Percentiles rank a stretch among this genome's conserved stretches.
Conservation (phyloP, 306 rosid genomes). For the Cucumis hystrix region DNA sequence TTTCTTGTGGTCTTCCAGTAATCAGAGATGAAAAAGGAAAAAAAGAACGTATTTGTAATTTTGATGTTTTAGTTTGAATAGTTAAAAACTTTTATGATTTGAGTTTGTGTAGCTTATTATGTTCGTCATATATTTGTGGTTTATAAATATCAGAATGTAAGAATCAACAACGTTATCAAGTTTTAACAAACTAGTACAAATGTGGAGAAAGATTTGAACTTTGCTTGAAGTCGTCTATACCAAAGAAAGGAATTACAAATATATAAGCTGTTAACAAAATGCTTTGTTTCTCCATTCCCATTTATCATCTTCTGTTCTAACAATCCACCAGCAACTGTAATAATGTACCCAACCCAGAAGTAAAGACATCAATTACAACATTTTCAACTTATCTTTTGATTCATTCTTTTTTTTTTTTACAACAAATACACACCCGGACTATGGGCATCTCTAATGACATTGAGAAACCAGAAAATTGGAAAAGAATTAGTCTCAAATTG, state of each 20-base stretch:
- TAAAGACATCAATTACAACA: constrained; percentile 25
- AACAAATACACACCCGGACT: constrained; percentile 36
- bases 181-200: too few species aligned
- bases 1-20: neutral
- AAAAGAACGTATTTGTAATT: neutral
- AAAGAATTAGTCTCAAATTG: constrained; percentile 34
- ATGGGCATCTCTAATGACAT: constrained; percentile 15
- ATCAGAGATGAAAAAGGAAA: too few species aligned
- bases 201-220: too few species aligned
- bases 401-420: constrained; percentile 19
- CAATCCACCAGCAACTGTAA: constrained; percentile 20
- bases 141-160: neutral
- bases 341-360: constrained; percentile 4
- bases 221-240: too few species aligned
- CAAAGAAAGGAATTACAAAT: neutral
- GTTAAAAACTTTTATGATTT: neutral
- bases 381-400: constrained; percentile 27
- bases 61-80: neutral
- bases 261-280: neutral
- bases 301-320: constrained; percentile 6
- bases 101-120: neutral
- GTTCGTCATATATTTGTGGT: neutral
- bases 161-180: too few species aligned
- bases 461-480: constrained; percentile 15
- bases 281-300: constrained; percentile 5